Conservation (phyloP, 805 yeast genomes). For the Saccharomyces paradoxus region DNA sequence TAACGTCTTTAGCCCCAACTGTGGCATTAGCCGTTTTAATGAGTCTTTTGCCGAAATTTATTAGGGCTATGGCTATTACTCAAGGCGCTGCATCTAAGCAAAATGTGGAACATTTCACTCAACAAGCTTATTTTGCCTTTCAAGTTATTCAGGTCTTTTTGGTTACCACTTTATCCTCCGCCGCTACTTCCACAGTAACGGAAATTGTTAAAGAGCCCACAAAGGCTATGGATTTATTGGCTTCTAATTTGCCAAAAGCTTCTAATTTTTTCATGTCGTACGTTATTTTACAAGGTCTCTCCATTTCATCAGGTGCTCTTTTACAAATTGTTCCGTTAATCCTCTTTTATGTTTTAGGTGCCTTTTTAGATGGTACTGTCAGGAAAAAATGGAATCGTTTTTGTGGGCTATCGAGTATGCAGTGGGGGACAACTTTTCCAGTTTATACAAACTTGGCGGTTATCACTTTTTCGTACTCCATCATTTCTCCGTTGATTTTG, state of each 20-base stretch:
- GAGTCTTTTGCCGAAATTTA: conserved; percentile 58
- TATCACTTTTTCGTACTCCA: conserved; percentile 56
- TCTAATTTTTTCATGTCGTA: conserved; percentile 68
- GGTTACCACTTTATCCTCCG: conserved; percentile 62
- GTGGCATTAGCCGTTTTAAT: conserved; percentile 56
- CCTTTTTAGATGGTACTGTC: conserved; percentile 50
- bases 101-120: conserved; percentile 54
- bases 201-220: conserved; percentile 53
- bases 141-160: conserved; percentile 65
- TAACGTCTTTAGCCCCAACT: conserved; percentile 65
- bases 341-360: conserved; percentile 51
- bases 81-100: conserved; percentile 53
- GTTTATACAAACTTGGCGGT: conserved; percentile 62
- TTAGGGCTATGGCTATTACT: conserved; percentile 53
- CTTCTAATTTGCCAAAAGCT: conserved; percentile 63
- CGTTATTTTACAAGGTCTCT: conserved; percentile 59
- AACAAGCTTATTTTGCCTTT: conserved; percentile 60
- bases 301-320: conserved; percentile 56
- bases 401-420: conserved; percentile 41
- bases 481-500: conserved; percentile 77
- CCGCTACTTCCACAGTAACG: conserved; percentile 61
- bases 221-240: conserved; percentile 48
- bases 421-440: conserved; percentile 79
- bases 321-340: conserved; percentile 54
- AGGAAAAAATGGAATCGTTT: conserved; percentile 62